Conservation (phyloP, 176 grass and related monocot genomes). For the Ensete ventricosum region DNA sequence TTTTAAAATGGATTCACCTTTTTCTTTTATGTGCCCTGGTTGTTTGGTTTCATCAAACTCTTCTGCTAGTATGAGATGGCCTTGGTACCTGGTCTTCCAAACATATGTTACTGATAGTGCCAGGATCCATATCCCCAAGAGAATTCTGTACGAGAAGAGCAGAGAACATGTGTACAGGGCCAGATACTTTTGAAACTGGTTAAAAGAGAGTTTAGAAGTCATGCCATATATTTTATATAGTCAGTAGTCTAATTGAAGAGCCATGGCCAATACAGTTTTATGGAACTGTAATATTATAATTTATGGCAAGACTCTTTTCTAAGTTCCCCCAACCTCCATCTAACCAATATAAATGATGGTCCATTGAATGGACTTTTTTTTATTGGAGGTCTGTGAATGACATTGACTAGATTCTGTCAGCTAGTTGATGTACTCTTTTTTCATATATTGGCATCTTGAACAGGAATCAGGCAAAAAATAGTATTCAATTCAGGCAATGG, state of each 20-base stretch:
- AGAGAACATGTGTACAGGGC: no score
- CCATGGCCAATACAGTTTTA: not conserved
- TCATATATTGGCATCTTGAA: constrained; percentile 1
- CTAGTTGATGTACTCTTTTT: not conserved
- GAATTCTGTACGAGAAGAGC: not conserved
- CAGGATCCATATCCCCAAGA: not conserved
- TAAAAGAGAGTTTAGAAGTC: no score
- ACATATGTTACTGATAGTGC: not conserved
- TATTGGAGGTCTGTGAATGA: not conserved
- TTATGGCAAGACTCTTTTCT: not conserved
- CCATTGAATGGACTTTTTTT: not conserved
- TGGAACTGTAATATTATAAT: not conserved
- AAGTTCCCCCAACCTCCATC: not conserved
- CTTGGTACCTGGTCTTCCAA: not conserved
- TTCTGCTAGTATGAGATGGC: not conserved
- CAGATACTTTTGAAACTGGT: no score
- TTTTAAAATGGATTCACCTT: not conserved
- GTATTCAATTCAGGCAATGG: not conserved
- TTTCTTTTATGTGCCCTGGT: not conserved
- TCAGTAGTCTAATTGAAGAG: not conserved
- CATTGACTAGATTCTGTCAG: not conserved
- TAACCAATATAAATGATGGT: not conserved
- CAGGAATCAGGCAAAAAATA: not conserved
- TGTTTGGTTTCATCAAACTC: not conserved
- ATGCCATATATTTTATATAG: no score